Conservation (phyloP, 495 filamentous ascomycete species). For the Glutinoglossum americanum region DNA sequence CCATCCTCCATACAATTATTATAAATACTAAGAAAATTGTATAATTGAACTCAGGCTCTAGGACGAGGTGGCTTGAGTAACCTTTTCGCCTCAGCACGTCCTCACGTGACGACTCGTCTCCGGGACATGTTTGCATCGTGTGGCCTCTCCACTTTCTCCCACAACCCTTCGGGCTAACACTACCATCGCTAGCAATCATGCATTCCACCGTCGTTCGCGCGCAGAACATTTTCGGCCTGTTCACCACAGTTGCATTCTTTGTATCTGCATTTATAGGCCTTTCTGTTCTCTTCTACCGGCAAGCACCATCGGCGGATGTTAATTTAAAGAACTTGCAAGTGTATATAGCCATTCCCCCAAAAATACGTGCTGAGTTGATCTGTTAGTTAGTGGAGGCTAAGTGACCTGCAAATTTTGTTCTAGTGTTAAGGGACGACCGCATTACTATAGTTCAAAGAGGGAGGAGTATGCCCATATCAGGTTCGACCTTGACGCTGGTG, state of each 20-base stretch:
- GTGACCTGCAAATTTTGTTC: not conserved
- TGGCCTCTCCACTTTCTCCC: no score
- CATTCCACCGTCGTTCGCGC: conserved; percentile 63
- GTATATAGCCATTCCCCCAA: conserved; percentile 27
- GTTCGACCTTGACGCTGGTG: conserved; percentile 70
- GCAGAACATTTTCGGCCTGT: conserved; percentile 93
- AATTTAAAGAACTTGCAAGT: conserved; percentile 64
- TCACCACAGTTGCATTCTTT: conserved; percentile 77
- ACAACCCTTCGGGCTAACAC: not conserved
- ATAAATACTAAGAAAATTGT: no score
- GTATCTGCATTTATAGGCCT: conserved; percentile 59
- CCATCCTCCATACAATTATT: no score
- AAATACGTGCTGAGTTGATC: not conserved
- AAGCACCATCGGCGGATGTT: conserved; percentile 40
- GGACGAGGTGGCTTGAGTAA: no score
- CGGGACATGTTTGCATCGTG: no score
- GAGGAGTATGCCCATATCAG: conserved; percentile 89
- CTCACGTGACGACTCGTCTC: no score
- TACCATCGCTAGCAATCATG: conserved; percentile 34
- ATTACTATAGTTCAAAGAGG: conserved; percentile 80
- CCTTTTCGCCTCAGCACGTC: no score
- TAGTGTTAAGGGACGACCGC: conserved; percentile 69
- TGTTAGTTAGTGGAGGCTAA: not conserved
- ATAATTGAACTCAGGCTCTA: no score
- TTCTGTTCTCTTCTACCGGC: conserved; percentile 46